Percentiles rank a stretch among this genome's conserved stretches.
Conservation (phyloP, 2,329 filamentous ascomycete genomes). For the Aspergillus felis region DNA sequence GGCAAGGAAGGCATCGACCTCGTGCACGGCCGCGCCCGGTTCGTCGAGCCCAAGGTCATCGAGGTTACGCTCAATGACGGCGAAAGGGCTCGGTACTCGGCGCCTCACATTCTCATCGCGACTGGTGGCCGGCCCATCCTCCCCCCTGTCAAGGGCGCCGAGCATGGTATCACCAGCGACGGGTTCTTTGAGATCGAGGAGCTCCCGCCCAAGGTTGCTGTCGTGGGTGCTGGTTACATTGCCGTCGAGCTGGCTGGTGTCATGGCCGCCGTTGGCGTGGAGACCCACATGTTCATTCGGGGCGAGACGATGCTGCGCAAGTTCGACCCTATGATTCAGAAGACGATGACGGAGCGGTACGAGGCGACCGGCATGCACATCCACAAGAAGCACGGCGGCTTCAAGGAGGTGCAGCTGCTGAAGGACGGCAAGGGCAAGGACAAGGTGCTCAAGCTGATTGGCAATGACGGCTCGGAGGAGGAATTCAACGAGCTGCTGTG, state of each 20-base stretch:
- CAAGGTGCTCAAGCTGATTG: constrained; percentile 44
- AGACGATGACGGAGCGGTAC: constrained; percentile 50
- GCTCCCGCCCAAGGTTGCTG: constrained; percentile 48
- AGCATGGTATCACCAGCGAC: constrained; percentile 50
- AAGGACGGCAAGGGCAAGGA: constrained; percentile 44
- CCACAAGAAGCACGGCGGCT: constrained; percentile 44
- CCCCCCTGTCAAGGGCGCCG: constrained; percentile 42
- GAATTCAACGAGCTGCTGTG: constrained; percentile 50
- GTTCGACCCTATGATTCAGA: constrained; percentile 52
- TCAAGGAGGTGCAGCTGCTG: constrained; percentile 47
- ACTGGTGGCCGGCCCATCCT: constrained; percentile 46
- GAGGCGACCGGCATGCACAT: constrained; percentile 47
- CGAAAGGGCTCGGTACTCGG: constrained; percentile 37
- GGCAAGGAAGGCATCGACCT: constrained; percentile 48
- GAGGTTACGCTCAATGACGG: constrained; percentile 44
- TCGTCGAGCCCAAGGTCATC: constrained; percentile 43
- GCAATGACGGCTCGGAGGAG: constrained; percentile 40
- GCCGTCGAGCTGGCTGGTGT: constrained; percentile 51
- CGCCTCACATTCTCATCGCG: constrained; percentile 48
- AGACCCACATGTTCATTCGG: constrained; percentile 50
- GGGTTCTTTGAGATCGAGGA: constrained; percentile 50
- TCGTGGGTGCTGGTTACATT: constrained; percentile 51
- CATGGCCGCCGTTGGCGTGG: constrained; percentile 46
- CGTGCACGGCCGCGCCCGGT: constrained; percentile 46
- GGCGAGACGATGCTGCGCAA: constrained; percentile 47